Conservation (phyloP, 1,284 basidiomycete genomes). For the Rhizopogon hawkerae region DNA sequence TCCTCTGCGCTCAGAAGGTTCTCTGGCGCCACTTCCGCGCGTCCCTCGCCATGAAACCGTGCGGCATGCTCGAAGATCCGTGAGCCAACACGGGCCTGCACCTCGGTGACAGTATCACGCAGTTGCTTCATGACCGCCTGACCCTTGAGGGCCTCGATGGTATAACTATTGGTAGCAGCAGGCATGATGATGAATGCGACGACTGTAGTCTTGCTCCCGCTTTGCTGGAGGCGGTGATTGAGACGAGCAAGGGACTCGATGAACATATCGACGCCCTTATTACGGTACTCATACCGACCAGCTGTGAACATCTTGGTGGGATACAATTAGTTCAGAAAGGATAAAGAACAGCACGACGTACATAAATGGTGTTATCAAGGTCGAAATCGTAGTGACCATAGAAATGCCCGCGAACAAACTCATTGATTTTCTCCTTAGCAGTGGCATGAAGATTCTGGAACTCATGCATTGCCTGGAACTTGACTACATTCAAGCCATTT, state of each 20-base stretch:
- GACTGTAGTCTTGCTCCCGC: conserved; percentile 74
- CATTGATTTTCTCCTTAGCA: conserved; percentile 94
- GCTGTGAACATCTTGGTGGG: conserved; percentile 81
- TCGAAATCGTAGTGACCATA: conserved; percentile 97
- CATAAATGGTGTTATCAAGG: conserved; percentile 92
- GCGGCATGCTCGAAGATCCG: conserved; percentile 92
- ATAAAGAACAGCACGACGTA: conserved; percentile 27
- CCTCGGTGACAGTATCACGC: conserved; percentile 89
- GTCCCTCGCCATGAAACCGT: conserved; percentile 79
- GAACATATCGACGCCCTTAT: conserved; percentile 99
- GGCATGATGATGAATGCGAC: conserved; percentile 99
- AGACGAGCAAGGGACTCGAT: conserved; percentile 90
- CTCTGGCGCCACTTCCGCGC: conserved; percentile 64
- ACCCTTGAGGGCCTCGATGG: conserved; percentile 95
- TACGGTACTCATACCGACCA: conserved; percentile 97
- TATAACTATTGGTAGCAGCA: conserved; percentile 92
- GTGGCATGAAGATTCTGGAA: conserved; percentile 95
- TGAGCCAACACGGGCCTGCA: conserved; percentile 87
- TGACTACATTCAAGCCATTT: conserved; percentile 96
- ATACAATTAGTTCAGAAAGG: conserved; percentile 8
- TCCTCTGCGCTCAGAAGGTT: conserved; percentile 86
- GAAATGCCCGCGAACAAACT: conserved; percentile 96
- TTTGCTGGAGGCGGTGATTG: conserved; percentile 81
- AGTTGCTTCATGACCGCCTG: conserved; percentile 97
- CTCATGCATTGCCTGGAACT: conserved; percentile 91